Percentiles rank a stretch among this genome's conserved stretches.
phyloP scores from a whole-genome alignment of 257 asterid genomes.

The Forsythia viridissima region DNA sequence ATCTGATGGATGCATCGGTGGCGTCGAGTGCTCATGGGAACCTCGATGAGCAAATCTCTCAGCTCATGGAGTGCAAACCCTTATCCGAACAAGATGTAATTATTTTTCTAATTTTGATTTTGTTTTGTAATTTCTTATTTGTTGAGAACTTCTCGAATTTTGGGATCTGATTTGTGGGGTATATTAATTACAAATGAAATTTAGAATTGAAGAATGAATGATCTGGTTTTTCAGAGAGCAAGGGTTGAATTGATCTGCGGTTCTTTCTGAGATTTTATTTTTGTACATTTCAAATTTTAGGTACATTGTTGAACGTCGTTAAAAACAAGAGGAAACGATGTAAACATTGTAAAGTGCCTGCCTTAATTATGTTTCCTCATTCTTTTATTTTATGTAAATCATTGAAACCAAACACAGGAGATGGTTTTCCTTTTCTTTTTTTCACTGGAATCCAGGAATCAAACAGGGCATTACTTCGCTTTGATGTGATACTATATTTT shows the following conservation, averaged over 20 bases:
- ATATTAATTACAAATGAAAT: slow-evolving; percentile 2
- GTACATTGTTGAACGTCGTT: neutral
- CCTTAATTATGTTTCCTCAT: neutral
- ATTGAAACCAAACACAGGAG: neutral
- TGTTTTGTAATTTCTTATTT: neutral
- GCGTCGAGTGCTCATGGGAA: slow-evolving; percentile 55
- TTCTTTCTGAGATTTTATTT: neutral
- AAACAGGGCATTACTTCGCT: neutral
- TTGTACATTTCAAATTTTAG: neutral
- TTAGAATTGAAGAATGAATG: slow-evolving; percentile 15
- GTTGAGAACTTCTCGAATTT: slow-evolving; percentile 5
- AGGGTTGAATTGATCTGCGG: slow-evolving; percentile 23
- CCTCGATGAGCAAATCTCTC: slow-evolving; percentile 72
- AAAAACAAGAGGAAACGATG: neutral
- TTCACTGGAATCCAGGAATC: neutral
- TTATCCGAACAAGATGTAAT: slow-evolving; percentile 74
- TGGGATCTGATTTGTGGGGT: neutral
- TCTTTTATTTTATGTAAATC: neutral
- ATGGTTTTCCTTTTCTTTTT: neutral
- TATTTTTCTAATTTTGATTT: neutral
- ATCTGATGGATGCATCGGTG: slow-evolving; percentile 49
- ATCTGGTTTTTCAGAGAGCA: slow-evolving; percentile 1
- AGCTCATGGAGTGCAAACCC: slow-evolving; percentile 88
- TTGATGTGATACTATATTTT: neutral
- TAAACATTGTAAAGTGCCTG: neutral